A percentile compares a stretch with the other conserved stretches of the same genome.
These are phyloP conservation scores for Ceratocystis papillata DNA, from an alignment of 2,329 filamentous ascomycete genomes.

Conservation along the genomic window DNA sequence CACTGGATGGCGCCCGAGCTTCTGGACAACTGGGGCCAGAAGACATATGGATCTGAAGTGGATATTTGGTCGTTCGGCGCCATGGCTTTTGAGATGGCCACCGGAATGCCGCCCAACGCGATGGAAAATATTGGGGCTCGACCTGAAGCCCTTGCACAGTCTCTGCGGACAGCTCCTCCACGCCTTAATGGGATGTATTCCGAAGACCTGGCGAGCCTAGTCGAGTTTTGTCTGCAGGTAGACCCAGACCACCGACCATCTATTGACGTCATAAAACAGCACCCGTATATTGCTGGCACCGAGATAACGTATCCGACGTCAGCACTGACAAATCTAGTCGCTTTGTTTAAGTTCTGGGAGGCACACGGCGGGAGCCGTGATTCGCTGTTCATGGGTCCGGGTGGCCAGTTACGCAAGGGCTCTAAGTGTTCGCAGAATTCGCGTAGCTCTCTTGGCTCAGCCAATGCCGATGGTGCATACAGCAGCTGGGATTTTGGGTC, in stretches of 20 bases:
- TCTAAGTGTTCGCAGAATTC: slow-evolving; percentile 18
- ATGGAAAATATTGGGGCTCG: slow-evolving; percentile 37
- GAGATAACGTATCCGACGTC: slow-evolving; percentile 52
- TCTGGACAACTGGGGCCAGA: slow-evolving; percentile 43
- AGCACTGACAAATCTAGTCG: slow-evolving; percentile 53
- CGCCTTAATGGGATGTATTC: slow-evolving; percentile 64
- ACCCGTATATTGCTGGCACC: slow-evolving; percentile 57
- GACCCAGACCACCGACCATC: slow-evolving; percentile 57
- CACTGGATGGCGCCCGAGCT: slow-evolving; percentile 83
- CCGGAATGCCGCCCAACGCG: slow-evolving; percentile 61
- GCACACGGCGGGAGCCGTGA: slow-evolving; percentile 58
- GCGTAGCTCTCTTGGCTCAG: slow-evolving; percentile 45
- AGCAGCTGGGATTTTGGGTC: slow-evolving; percentile 22
- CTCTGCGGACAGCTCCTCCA: slow-evolving; percentile 52
- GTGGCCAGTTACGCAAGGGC: slow-evolving; percentile 4
- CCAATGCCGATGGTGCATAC: slow-evolving; percentile 4
- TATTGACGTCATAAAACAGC: slow-evolving; percentile 57
- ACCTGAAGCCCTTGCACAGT: slow-evolving; percentile 36
- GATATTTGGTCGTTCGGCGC: slow-evolving; percentile 82
- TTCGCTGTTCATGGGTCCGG: slow-evolving; percentile 42
- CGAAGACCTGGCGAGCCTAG: slow-evolving; percentile 54
- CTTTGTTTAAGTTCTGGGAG: slow-evolving; percentile 66
- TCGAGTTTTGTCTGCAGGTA: slow-evolving; percentile 62
- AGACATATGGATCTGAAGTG: slow-evolving; percentile 53
- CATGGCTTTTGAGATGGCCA: slow-evolving; percentile 71